phyloP scores from a whole-genome alignment of 495 filamentous ascomycete species.

The Aspergillus olivimuriae region DNA sequence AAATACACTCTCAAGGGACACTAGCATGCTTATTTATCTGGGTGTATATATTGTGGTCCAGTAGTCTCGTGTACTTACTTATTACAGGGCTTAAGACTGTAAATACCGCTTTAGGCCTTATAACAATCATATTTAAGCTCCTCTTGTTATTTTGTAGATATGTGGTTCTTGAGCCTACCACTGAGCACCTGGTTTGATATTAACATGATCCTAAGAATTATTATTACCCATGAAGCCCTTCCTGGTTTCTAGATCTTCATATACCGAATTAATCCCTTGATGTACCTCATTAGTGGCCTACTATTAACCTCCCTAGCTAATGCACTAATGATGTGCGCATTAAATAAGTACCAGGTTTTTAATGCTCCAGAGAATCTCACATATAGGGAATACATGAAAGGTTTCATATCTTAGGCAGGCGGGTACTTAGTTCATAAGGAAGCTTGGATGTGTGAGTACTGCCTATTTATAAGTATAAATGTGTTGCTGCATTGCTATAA shows the following conservation, averaged over 20 bases:
- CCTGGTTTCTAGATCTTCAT: constrained; percentile 40
- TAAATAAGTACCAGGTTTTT: too few relatives aligned
- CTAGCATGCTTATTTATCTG: constrained; percentile 44
- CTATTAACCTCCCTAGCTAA: too few relatives aligned
- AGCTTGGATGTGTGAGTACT: too few relatives aligned
- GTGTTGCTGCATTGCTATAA: too few relatives aligned
- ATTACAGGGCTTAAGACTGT: constrained; percentile 27
- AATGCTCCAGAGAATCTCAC: too few relatives aligned
- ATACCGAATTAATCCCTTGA: constrained; percentile 45
- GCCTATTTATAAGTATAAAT: too few relatives aligned
- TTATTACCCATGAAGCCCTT: not conserved
- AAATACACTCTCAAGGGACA: constrained; percentile 34
- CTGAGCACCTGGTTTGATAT: not conserved
- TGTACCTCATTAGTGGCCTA: constrained; percentile 51
- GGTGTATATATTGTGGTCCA: constrained; percentile 2
- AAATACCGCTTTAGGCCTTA: constrained; percentile 34
- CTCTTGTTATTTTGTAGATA: constrained; percentile 43
- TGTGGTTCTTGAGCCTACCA: not conserved
- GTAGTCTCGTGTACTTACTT: constrained; percentile 50
- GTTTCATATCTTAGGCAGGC: too few relatives aligned
- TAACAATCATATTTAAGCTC: constrained; percentile 41
- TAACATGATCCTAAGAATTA: constrained; percentile 7
- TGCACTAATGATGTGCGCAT: too few relatives aligned
- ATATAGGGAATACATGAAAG: too few relatives aligned
- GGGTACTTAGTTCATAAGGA: too few relatives aligned